Conservation (phyloP, 306 rosid genomes). For the Vicia sativa region DNA sequence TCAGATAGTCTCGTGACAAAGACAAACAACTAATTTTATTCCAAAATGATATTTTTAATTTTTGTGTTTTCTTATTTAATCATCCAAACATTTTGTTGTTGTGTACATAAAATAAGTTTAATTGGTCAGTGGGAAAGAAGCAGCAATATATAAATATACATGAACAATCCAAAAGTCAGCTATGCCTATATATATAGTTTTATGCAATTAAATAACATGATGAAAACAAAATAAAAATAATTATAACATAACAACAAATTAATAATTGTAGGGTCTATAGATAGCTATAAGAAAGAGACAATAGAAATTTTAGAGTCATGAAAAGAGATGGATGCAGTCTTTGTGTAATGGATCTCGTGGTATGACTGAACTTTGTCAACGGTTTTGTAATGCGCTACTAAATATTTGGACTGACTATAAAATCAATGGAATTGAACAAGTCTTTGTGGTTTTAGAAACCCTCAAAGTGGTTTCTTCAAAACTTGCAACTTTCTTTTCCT, state of each 20-base stretch:
- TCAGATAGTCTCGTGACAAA: neutral
- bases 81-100: neutral
- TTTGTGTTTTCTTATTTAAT: neutral
- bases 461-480: conserved; percentile 46
- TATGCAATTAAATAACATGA: neutral
- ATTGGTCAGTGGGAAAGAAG: neutral
- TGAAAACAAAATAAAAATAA: neutral
- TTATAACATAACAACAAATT: conserved; percentile 12
- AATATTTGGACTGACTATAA: neutral
- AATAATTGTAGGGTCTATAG: conserved; percentile 34
- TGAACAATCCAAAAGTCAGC: conserved; percentile 49
- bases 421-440: conserved; percentile 29
- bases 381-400: conserved; percentile 32
- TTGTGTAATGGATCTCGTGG: conserved; percentile 39
- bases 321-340: conserved; percentile 27
- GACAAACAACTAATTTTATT: neutral
- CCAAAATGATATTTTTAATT: neutral
- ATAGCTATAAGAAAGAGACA: conserved; percentile 37
- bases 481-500: conserved; percentile 46
- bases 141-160: neutral
- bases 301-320: conserved; percentile 6
- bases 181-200: conserved; percentile 9
- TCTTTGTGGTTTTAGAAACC: conserved; percentile 44
- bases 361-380: conserved; percentile 64
- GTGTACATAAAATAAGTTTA: neutral